Conservation (phyloP, 495 filamentous ascomycete genomes). For the Penicillium paradoxum region DNA sequence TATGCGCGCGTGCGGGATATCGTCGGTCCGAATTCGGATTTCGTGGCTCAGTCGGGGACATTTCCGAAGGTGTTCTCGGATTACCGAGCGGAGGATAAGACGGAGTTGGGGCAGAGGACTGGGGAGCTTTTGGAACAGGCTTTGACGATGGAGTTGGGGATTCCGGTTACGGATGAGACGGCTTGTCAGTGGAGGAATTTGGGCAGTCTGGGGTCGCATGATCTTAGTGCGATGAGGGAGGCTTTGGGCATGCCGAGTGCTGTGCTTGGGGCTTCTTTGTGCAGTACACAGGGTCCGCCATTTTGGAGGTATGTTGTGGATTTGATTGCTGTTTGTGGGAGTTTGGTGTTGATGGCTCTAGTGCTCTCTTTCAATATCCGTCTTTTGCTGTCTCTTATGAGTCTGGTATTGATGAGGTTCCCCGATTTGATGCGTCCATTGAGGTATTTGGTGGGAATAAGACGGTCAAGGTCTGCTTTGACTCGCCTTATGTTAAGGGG, state of each 20-base stretch:
- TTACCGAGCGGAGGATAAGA: slow-evolving; percentile 15
- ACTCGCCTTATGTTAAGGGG: slow-evolving; percentile 48
- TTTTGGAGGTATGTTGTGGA: slow-evolving; percentile 7
- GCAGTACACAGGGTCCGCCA: background rate
- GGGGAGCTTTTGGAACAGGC: slow-evolving; percentile 12
- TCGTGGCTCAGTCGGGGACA: slow-evolving; percentile 42
- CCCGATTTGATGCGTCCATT: slow-evolving; percentile 47
- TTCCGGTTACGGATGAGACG: background rate
- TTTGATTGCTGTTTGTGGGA: background rate
- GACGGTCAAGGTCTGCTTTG: slow-evolving; percentile 33
- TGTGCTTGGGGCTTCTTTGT: slow-evolving; percentile 9
- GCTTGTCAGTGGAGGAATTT: slow-evolving; percentile 21
- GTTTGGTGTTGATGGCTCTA: background rate
- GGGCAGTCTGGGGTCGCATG: slow-evolving; percentile 38
- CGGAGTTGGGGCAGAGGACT: slow-evolving; percentile 8
- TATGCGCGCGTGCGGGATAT: slow-evolving; percentile 45
- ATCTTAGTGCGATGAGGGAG: slow-evolving; percentile 45
- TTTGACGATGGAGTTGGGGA: slow-evolving; percentile 1
- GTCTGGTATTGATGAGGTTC: slow-evolving; percentile 42
- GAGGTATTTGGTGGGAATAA: slow-evolving; percentile 42
- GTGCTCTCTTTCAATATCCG: slow-evolving; percentile 14
- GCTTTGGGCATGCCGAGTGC: slow-evolving; percentile 27
- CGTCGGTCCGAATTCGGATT: slow-evolving; percentile 38
- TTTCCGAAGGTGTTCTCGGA: slow-evolving; percentile 36
- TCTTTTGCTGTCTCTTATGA: slow-evolving; percentile 47